Conservation (phyloP, 768 basidiomycete species). For the Phaeolepiota aurea region DNA sequence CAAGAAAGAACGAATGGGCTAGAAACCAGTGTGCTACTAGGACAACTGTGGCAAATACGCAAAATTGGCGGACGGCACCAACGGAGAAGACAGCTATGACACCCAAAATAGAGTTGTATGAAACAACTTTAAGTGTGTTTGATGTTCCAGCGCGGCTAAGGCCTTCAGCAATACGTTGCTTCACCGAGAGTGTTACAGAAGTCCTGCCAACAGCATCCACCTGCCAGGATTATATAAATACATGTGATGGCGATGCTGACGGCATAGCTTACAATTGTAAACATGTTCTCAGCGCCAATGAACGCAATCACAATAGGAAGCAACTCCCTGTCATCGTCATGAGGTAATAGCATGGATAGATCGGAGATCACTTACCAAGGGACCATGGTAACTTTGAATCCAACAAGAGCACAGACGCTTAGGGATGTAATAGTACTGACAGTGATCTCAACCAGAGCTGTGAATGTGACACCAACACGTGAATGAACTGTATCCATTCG, state of each 20-base stretch:
- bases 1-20: conserved; percentile 91
- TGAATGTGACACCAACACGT: conserved; percentile 84
- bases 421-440: conserved; percentile 92
- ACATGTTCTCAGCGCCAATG: conserved; percentile 97
- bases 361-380: conserved; percentile 53
- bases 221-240: conserved; percentile 29
- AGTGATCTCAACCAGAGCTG: conserved; percentile 84
- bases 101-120: conserved; percentile 77
- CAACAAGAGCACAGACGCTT: conserved; percentile 85
- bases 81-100: conserved; percentile 65
- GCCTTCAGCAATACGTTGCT: conserved; percentile 86
- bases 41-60: conserved; percentile 88
- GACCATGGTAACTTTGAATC: conserved; percentile 84
- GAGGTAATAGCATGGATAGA: conserved; percentile 2
- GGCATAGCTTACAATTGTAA: conserved; percentile 60
- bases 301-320: conserved; percentile 93
- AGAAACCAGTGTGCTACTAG: conserved; percentile 97
- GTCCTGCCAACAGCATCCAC: conserved; percentile 83
- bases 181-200: conserved; percentile 79
- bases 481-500: conserved; percentile 84
- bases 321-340: conserved; percentile 52
- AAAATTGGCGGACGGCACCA: conserved; percentile 87
- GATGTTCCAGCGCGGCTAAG: conserved; percentile 85
- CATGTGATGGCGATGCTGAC: not conserved
- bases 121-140: conserved; percentile 86